phyloP scores from a whole-genome alignment of 2,329 filamentous ascomycete species.

The Cadophora sp. region DNA sequence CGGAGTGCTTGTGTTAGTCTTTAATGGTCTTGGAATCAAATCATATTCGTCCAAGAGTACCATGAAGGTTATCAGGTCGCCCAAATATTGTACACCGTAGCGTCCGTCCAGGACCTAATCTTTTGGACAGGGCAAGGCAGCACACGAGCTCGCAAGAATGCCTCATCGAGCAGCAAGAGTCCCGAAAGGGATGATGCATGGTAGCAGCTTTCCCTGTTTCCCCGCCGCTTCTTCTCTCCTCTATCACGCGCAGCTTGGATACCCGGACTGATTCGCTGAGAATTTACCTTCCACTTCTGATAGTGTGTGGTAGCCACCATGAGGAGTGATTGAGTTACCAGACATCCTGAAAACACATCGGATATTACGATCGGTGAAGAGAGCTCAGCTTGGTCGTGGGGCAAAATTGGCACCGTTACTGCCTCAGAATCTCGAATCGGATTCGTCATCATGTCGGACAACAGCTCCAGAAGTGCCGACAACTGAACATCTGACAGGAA shows the following conservation, averaged over 20 bases:
- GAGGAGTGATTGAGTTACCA: background rate
- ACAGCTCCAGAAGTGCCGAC: background rate
- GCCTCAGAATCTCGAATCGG: constrained; percentile 2
- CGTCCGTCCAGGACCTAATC: background rate
- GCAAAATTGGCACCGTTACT: background rate
- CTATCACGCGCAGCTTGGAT: background rate
- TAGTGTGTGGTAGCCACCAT: background rate
- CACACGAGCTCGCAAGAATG: constrained; percentile 1
- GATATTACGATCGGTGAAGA: background rate
- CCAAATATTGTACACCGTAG: background rate
- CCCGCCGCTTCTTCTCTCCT: background rate
- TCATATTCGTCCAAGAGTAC: background rate
- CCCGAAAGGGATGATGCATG: background rate
- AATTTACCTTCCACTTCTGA: background rate
- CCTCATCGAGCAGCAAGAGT: background rate
- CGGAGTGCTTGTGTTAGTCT: constrained; percentile 9
- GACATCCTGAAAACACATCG: constrained; percentile 2
- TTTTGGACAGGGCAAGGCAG: background rate
- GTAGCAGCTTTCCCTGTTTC: constrained; percentile 4
- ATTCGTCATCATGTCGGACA: constrained; percentile 3
- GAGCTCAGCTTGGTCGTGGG: background rate
- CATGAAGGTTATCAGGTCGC: background rate
- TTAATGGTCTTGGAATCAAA: background rate
- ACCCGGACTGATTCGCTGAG: background rate
- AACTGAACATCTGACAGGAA: background rate